These are phyloP conservation scores for Suillus ampliporus DNA, from an alignment of 768 basidiomycete genomes.

Conservation along the genomic window DNA sequence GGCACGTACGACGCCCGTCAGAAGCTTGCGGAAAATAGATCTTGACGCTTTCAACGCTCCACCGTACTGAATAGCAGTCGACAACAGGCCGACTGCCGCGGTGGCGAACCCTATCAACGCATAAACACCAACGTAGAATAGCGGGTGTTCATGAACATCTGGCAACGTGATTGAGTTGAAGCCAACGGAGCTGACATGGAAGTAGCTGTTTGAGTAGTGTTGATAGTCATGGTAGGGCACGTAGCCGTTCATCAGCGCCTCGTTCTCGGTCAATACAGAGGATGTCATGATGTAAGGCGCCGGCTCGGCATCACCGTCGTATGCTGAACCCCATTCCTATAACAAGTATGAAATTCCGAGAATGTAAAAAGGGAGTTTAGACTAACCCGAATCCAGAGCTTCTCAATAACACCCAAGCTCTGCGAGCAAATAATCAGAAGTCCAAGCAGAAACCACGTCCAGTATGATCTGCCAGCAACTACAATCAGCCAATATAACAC, in stretches of 20 bases:
- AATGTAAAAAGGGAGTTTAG: not conserved
- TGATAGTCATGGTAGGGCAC: slow-evolving; percentile 24
- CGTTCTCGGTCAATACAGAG: slow-evolving; percentile 32
- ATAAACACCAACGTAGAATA: slow-evolving; percentile 76
- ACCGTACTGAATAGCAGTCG: slow-evolving; percentile 60
- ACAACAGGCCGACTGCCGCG: slow-evolving; percentile 52
- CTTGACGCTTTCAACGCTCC: slow-evolving; percentile 48
- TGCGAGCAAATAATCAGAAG: slow-evolving; percentile 32
- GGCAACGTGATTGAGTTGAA: slow-evolving; percentile 42
- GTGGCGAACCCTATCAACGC: slow-evolving; percentile 60
- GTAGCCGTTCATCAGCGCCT: slow-evolving; percentile 31
- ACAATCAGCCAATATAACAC: not conserved
- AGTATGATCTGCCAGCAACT: slow-evolving; percentile 31
- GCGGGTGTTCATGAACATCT: slow-evolving; percentile 59
- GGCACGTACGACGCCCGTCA: slow-evolving; percentile 75
- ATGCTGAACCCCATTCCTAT: slow-evolving; percentile 37
- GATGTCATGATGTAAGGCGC: slow-evolving; percentile 27
- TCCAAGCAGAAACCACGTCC: slow-evolving; percentile 33
- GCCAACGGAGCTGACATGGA: slow-evolving; percentile 20
- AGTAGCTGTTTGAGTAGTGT: slow-evolving; percentile 23
- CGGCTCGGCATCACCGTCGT: slow-evolving; percentile 9
- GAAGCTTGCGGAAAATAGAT: slow-evolving; percentile 52
- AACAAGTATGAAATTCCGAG: slow-evolving; percentile 1
- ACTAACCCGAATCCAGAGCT: slow-evolving; percentile 37
- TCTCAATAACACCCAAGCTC: slow-evolving; percentile 31